Evolutionary conservation across 306 rosid species (phyloP).

Genomic region (Pyrus pyrifolia): DNA sequence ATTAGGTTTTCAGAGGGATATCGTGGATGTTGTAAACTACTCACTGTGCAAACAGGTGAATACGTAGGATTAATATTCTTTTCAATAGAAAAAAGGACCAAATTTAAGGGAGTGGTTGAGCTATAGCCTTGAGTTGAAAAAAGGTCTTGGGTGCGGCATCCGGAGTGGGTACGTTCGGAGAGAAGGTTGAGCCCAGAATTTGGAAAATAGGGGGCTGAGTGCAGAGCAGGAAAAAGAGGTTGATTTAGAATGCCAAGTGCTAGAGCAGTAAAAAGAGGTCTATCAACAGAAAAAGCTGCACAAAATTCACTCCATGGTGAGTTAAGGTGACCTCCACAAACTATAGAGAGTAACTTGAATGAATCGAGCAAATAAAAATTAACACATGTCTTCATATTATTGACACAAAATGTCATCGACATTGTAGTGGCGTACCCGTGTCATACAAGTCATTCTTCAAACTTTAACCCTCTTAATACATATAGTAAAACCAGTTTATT

Average conservation of each 20-base stretch:
- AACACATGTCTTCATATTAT: too few species aligned
- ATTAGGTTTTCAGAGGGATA: not conserved
- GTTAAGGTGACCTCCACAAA: not conserved
- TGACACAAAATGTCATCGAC: fast-evolving
- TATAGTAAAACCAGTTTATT: not conserved
- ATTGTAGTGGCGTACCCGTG: fast-evolving
- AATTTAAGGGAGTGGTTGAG: not conserved
- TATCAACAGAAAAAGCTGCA: not conserved
- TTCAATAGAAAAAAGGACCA: not conserved
- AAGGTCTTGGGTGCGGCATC: too few species aligned
- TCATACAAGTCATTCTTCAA: too few species aligned
- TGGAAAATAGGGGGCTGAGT: too few species aligned
- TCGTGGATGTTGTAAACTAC: not conserved
- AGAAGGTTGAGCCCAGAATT: too few species aligned
- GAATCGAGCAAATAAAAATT: too few species aligned
- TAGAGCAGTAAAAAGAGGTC: not conserved
- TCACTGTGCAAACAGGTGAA: not conserved
- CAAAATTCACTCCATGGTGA: not conserved
- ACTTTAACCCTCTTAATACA: too few species aligned
- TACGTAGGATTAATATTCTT: not conserved
- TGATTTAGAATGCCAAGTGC: too few species aligned
- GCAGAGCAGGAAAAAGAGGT: too few species aligned
- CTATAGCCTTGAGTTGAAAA: too few species aligned
- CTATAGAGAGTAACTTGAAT: not conserved
- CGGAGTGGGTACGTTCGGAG: too few species aligned